A percentile compares a stretch with the other conserved stretches of the same genome.
These are phyloP conservation scores for Suhomyces tanzawaensis DNA, from an alignment of 805 yeast species.

Conservation along the genomic window DNA sequence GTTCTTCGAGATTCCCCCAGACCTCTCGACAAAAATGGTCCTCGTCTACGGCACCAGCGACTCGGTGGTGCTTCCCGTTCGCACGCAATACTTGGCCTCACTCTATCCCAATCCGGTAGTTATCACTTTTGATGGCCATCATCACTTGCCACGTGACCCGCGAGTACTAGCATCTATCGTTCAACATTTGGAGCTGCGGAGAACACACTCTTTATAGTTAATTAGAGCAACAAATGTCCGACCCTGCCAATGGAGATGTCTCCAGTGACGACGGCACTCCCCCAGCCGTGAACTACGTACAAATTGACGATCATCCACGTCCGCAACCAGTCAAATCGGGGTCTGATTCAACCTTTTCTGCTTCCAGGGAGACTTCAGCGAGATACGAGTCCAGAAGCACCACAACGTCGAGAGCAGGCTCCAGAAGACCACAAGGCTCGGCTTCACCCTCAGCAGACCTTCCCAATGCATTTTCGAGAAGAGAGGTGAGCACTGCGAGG, in stretches of 20 bases:
- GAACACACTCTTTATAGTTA: too few species aligned
- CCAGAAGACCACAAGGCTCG: too few species aligned
- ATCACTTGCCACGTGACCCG: constrained; percentile 10
- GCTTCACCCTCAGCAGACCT: constrained; percentile 6
- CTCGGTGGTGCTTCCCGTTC: constrained; percentile 30
- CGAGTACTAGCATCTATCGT: constrained; percentile 6
- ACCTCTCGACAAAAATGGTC: constrained; percentile 22
- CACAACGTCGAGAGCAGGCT: too few species aligned
- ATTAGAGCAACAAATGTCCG: too few species aligned
- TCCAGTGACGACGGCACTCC: too few species aligned
- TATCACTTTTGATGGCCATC: constrained; percentile 37
- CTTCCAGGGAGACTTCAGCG: too few species aligned
- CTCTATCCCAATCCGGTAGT: constrained; percentile 16
- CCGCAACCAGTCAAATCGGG: too few species aligned
- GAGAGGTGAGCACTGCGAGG: constrained; percentile 3
- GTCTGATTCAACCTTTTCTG: too few species aligned
- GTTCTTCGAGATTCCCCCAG: neutral
- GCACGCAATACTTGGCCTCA: constrained; percentile 24
- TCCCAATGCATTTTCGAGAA: constrained; percentile 21
- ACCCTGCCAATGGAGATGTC: too few species aligned
- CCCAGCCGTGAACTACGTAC: too few species aligned
- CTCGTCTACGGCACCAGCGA: constrained; percentile 33
- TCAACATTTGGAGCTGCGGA: constrained; percentile 2
- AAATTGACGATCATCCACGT: too few species aligned
- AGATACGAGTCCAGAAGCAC: too few species aligned